Conservation (phyloP, 2,329 filamentous ascomycete genomes). For the Paraphaeosphaeria sporulosa region DNA sequence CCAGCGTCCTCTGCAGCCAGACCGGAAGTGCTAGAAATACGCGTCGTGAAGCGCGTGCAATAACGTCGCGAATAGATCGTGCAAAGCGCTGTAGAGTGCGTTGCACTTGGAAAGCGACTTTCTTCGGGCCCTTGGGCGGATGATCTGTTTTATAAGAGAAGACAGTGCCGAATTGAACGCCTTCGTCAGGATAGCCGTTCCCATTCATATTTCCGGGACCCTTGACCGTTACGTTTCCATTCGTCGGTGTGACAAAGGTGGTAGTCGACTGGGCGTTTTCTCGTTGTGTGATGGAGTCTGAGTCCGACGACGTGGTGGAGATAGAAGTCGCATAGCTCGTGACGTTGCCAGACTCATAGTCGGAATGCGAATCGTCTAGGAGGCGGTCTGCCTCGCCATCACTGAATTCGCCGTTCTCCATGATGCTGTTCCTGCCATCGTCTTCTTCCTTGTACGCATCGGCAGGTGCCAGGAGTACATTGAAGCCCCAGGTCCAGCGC, state of each 20-base stretch:
- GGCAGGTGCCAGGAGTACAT: constrained; percentile 88
- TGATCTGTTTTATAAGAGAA: constrained; percentile 45
- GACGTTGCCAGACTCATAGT: constrained; percentile 56
- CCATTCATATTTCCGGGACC: constrained; percentile 51
- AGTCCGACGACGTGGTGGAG: constrained; percentile 37
- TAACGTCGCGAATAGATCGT: constrained; percentile 31
- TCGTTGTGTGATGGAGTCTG: constrained; percentile 39
- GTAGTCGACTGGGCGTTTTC: constrained; percentile 38
- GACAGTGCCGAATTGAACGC: constrained; percentile 59
- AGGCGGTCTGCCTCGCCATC: constrained; percentile 53
- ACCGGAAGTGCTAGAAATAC: constrained; percentile 61
- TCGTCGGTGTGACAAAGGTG: constrained; percentile 54
- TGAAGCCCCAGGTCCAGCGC: constrained; percentile 98
- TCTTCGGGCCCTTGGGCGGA: constrained; percentile 44
- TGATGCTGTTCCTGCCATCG: constrained; percentile 45
- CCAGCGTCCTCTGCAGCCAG: constrained; percentile 60
- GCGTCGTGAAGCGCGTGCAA: constrained; percentile 43
- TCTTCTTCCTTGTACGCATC: constrained; percentile 73
- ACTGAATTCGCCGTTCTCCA: constrained; percentile 63
- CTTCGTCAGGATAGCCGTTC: constrained; percentile 35
- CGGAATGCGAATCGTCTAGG: constrained; percentile 54
- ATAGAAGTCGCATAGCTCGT: constrained; percentile 43
- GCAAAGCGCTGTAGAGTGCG: constrained; percentile 27
- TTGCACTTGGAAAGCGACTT: constrained; percentile 41
- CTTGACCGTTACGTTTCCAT: constrained; percentile 55